Percentiles rank a stretch among this genome's conserved stretches.
These are phyloP conservation scores for Psilocybe tampanensis DNA, from an alignment of 768 basidiomycete species.

Conservation along the genomic window DNA sequence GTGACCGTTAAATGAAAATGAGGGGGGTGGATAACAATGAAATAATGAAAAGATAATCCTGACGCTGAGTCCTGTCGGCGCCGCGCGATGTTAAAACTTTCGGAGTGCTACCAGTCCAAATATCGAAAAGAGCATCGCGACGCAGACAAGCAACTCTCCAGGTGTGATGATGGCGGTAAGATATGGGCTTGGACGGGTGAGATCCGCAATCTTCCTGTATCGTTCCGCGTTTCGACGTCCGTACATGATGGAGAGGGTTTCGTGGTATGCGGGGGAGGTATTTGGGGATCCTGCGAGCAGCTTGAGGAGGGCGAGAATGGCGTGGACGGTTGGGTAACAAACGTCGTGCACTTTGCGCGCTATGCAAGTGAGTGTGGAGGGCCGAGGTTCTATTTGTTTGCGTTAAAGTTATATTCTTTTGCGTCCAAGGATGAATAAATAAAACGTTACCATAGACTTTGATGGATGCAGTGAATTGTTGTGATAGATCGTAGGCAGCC, in stretches of 20 bases:
- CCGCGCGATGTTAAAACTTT: no score
- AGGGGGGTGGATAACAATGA: no score
- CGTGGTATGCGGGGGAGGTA: constrained; percentile 15
- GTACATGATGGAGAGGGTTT: constrained; percentile 7
- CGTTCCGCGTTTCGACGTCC: background rate
- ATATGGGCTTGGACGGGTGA: background rate
- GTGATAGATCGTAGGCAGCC: constrained; percentile 22
- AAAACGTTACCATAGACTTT: constrained; percentile 23
- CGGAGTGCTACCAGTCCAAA: no score
- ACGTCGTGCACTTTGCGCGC: constrained; percentile 14
- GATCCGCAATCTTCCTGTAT: constrained; percentile 1
- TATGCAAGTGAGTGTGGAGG: constrained; percentile 10
- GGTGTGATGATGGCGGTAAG: background rate
- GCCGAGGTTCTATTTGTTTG: constrained; percentile 16
- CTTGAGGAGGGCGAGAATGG: constrained; percentile 7
- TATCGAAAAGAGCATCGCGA: no score
- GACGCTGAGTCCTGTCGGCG: no score
- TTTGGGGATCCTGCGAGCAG: no score
- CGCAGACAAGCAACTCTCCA: no score
- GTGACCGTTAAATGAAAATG: background rate
- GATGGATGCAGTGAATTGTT: constrained; percentile 19
- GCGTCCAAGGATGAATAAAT: background rate
- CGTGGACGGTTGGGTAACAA: constrained; percentile 6
- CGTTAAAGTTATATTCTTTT: background rate
- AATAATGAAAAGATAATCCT: no score